Percentiles rank a stretch among this genome's conserved stretches.
Conservation (phyloP, 352 stramenopile genomes). For the Phytophthora sojae region DNA sequence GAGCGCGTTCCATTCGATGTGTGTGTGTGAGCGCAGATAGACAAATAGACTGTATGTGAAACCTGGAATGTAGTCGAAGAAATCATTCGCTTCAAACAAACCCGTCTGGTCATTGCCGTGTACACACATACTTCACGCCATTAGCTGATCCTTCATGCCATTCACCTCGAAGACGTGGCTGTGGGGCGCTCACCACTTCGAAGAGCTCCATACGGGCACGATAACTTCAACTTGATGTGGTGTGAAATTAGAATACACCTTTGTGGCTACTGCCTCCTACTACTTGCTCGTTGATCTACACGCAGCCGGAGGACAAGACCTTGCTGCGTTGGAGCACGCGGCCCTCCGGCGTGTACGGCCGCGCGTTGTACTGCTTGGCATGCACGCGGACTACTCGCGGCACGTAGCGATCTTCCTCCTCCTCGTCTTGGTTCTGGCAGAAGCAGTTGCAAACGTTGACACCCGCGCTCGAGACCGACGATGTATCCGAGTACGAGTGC, state of each 20-base stretch:
- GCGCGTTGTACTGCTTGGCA: slow-evolving; percentile 65
- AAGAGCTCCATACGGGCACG: background rate
- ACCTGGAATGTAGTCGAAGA: slow-evolving; percentile 29
- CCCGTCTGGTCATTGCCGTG: background rate
- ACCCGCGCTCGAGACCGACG: slow-evolving; percentile 17
- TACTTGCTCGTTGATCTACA: slow-evolving; percentile 24
- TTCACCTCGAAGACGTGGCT: background rate
- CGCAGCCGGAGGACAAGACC: slow-evolving; percentile 48
- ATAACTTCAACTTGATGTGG: slow-evolving; percentile 1
- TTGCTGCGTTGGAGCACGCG: slow-evolving; percentile 59
- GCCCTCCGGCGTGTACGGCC: slow-evolving; percentile 58
- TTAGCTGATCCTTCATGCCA: background rate
- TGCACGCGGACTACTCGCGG: slow-evolving; percentile 64
- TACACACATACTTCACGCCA: background rate
- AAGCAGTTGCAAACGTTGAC: slow-evolving; percentile 16
- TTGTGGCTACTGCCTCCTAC: background rate
- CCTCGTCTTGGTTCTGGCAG: slow-evolving; percentile 19
- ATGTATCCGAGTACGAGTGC: slow-evolving; percentile 51
- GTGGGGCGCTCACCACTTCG: background rate
- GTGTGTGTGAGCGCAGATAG: background rate
- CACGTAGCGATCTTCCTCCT: slow-evolving; percentile 28
- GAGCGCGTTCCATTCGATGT: slow-evolving; percentile 18
- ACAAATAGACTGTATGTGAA: slow-evolving; percentile 18
- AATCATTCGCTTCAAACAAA: background rate
- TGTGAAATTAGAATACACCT: slow-evolving; percentile 2